Evolutionary conservation across 495 filamentous ascomycete genomes (phyloP), one percentile per base, ranked within the genome.

Genomic region (Podospora conica): DNA sequence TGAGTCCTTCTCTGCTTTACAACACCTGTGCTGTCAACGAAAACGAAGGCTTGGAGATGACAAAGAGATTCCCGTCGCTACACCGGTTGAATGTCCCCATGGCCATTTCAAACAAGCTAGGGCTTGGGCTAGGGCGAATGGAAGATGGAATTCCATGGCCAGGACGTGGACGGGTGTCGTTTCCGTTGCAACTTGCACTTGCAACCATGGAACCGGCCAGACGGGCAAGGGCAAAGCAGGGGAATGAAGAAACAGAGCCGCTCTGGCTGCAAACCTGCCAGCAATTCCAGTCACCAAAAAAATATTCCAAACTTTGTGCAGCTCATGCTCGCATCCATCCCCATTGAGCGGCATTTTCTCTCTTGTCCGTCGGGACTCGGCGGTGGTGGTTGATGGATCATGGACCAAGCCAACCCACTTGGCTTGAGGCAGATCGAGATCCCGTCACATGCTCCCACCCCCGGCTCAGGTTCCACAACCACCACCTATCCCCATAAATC

Each of bases 21-120:
- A 57, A 27, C 55, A n/a, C n/a, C n/a, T n/a, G n/a, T n/a, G n/a
- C n/a, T n/a, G n/a, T 27, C 55, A 57, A 23, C 55, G 55, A 57
- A 48, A 48, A 8, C 40, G 18, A 48, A 48, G 40, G 40, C 0
- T 48, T 1, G 40, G 40, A 48, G 40, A 48, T 48, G 40, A 48
- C 40, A 48, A 48, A 48, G 40, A 48, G 40, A n/a, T 18, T 7
- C 15, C 40, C 15, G 40, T 48, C 18, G 40, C 40, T 48, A 48
- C 40, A 48, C 40, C 40, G 40, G 40, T 48, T 48, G 40, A 48
- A 48, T 48, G 7, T n/a, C 40, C 40, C 18, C 8, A 48, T 48
- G 18, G 40, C 40, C 0, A 11, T 48, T 48, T 48, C 40, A 48
- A 48, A n/a, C 15, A 48, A 48, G 40, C 40, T 48, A n/a, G 40